Evolutionary conservation across 2,329 filamentous ascomycete genomes (phyloP), one percentile per base, ranked within the genome.

Genomic region (Colletotrichum coccodes): DNA sequence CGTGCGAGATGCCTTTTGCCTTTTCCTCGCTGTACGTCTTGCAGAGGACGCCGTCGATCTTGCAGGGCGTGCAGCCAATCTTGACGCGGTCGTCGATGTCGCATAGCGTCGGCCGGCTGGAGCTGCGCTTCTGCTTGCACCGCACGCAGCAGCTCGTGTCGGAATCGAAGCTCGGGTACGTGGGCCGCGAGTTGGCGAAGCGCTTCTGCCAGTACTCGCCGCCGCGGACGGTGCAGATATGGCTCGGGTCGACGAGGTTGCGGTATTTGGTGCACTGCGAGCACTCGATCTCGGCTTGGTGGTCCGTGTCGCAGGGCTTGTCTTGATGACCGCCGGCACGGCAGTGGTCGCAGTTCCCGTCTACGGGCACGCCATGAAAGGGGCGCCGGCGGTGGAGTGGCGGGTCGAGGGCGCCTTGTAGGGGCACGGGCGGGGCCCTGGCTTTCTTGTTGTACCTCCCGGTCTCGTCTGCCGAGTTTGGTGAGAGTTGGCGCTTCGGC

Each of bases 81-180:
- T 60, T 61, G 36, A 71, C 64, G 1, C 32, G 52, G 26, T 54
- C 23, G 38, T 71, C 70, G 6, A 71, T 52, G 42, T 71, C 70
- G 38, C 70, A 71, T 44, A 46, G 32, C 34, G 28, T 28, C 18
- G 42, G 32, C 40, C 21, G 38, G 5, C 16, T 21, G 16, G 52
- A 40, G n/a, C 18, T 30, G 23, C 47, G 62, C 28, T 52, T 53
- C 47, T 40, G 18, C 21, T 46, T 26, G 40, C 70, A 70, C n/a
- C 40, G 50, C 23, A 38, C 28, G 47, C 70, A 71, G 47, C 47
- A 40, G 63, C 62, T 70, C 50, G 40, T 11, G 23, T 57, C 50
- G 16, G 21, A 18, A 12, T 69, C 60, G 26, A 26, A 26, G 36
- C 12, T n/a, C 3, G 47, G 38, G 60, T 71, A 71, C 32, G 34